phyloP scores from a whole-genome alignment of 1,139 yeast genomes.

The Suhomyces yuchorum region DNA sequence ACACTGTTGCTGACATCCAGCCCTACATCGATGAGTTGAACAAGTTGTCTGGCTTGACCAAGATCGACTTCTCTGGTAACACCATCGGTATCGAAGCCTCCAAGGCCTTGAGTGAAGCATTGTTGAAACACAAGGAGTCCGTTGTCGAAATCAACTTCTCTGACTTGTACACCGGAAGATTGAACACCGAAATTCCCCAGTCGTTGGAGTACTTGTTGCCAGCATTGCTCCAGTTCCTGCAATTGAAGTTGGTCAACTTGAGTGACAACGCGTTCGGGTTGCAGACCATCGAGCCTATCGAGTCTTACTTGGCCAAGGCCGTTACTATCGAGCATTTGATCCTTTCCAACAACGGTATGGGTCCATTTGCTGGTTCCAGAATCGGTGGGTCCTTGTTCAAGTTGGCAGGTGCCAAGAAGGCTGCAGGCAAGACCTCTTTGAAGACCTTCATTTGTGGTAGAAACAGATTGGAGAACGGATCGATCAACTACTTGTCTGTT shows the following conservation, averaged over 20 bases:
- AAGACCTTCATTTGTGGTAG: slow-evolving; percentile 94
- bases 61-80: slow-evolving; percentile 85
- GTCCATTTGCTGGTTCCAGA: slow-evolving; percentile 95
- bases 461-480: slow-evolving; percentile 94
- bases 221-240: slow-evolving; percentile 66
- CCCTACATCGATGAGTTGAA: slow-evolving; percentile 60
- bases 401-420: slow-evolving; percentile 65
- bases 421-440: slow-evolving; percentile 46
- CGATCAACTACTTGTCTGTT: slow-evolving; percentile 74
- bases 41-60: slow-evolving; percentile 42
- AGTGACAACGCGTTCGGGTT: slow-evolving; percentile 97
- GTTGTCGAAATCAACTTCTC: slow-evolving; percentile 76
- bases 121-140: slow-evolving; percentile 51
- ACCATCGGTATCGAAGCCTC: slow-evolving; percentile 94
- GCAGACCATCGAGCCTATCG: slow-evolving; percentile 90
- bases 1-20: slow-evolving; percentile 70
- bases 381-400: slow-evolving; percentile 82
- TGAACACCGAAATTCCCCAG: slow-evolving; percentile 91
- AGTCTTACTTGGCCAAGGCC: slow-evolving; percentile 73
- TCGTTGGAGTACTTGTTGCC: slow-evolving; percentile 74
- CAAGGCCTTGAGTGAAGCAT: slow-evolving; percentile 63
- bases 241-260: slow-evolving; percentile 72
- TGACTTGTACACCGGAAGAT: slow-evolving; percentile 91
- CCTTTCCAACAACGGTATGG: slow-evolving; percentile 93
- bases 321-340: slow-evolving; percentile 81